Percentiles rank a stretch among this genome's conserved stretches.
These are phyloP conservation scores for Melastoma malabathricum DNA, from an alignment of 345 rosid genomes.

Conservation along the genomic window DNA sequence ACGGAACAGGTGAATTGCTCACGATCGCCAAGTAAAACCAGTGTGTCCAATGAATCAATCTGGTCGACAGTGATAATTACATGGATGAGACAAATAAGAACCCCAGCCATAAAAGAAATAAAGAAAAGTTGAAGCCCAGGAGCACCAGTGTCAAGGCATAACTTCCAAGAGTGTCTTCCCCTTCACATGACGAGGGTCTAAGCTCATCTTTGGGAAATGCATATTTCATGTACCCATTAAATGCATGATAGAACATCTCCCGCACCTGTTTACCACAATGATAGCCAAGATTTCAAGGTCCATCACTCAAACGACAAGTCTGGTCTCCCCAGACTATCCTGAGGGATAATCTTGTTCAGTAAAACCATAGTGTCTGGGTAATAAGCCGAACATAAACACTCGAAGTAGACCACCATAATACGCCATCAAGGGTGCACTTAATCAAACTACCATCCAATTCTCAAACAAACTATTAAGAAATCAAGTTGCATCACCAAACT, in stretches of 20 bases:
- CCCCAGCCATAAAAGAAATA: not conserved
- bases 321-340: too few species aligned
- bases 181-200: constrained; percentile 74
- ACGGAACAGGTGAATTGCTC: constrained; percentile 65
- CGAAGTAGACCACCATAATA: too few species aligned
- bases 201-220: constrained; percentile 94
- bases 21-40: constrained; percentile 81
- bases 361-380: too few species aligned
- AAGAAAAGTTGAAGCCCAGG: not conserved
- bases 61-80: constrained; percentile 11
- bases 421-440: too few species aligned
- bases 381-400: too few species aligned
- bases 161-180: constrained; percentile 91
- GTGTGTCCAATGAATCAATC: constrained; percentile 88
- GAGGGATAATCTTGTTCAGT: too few species aligned
- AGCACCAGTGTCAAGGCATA: constrained; percentile 88
- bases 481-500: too few species aligned
- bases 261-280: constrained; percentile 38
- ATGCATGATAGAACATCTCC: constrained; percentile 96
- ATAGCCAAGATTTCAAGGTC: too few species aligned
- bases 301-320: too few species aligned
- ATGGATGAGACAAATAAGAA: not conserved
- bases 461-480: too few species aligned
- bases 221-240: constrained; percentile 88
- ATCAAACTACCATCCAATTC: too few species aligned